A percentile compares a stretch with the other conserved stretches of the same genome.
Evolutionary conservation across 495 filamentous ascomycete genomes (phyloP).

Genomic region (Xylaria grammica): DNA sequence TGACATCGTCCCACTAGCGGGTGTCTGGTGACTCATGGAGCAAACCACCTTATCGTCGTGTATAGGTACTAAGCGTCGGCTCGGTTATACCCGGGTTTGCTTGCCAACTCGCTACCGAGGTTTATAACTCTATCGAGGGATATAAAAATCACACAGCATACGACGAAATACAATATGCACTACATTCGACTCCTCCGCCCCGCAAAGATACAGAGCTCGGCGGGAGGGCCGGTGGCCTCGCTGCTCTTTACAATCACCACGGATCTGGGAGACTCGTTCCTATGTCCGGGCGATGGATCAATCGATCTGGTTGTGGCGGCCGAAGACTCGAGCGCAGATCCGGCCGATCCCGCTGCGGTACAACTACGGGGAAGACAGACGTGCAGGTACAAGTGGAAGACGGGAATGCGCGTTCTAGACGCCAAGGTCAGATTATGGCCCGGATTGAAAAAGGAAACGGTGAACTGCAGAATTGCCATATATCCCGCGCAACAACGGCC

Average conservation of each 20-base stretch:
- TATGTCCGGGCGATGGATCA: conserved; percentile 61
- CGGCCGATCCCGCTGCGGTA: conserved; percentile 8
- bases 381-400: conserved; percentile 36
- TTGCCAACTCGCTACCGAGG: background rate
- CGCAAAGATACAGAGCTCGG: conserved; percentile 50
- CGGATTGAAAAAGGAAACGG: conserved; percentile 19
- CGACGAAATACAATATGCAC: conserved; percentile 53
- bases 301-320: conserved; percentile 60
- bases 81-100: too few species aligned
- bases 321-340: conserved; percentile 43
- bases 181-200: conserved; percentile 80
- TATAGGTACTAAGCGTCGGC: too few species aligned
- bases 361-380: background rate
- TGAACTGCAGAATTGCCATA: conserved; percentile 43
- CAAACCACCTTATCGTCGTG: too few species aligned
- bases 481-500: conserved; percentile 35
- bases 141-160: background rate
- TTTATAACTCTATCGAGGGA: background rate
- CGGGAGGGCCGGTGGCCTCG: conserved; percentile 44
- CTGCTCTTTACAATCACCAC: conserved; percentile 79
- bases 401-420: conserved; percentile 50
- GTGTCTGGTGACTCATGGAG: too few species aligned
- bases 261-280: conserved; percentile 86
- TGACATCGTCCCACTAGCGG: too few species aligned
- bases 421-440: conserved; percentile 39